These are phyloP conservation scores for Cladosporium sp. DNA, from an alignment of 2,329 filamentous ascomycete species.

Conservation along the genomic window DNA sequence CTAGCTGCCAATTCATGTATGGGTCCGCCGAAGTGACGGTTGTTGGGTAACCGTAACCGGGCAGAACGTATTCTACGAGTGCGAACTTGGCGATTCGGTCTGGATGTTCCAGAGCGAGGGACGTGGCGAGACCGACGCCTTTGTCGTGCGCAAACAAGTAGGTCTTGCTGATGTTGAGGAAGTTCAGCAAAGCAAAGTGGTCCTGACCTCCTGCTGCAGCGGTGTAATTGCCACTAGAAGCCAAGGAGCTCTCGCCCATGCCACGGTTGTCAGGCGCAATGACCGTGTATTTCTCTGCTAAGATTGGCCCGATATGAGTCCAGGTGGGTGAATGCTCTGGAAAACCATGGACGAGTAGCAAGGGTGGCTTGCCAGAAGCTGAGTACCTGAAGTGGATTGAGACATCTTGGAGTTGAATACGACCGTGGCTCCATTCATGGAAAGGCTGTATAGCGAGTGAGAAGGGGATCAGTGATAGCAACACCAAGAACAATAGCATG, in stretches of 20 bases:
- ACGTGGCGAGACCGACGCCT: slow-evolving; percentile 39
- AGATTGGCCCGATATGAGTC: slow-evolving; percentile 37
- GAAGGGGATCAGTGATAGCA: not conserved
- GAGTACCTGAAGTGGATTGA: slow-evolving; percentile 17
- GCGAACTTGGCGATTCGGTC: slow-evolving; percentile 32
- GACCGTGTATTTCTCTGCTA: slow-evolving; percentile 41
- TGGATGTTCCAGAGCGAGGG: slow-evolving; percentile 37
- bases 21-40: slow-evolving; percentile 34
- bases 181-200: slow-evolving; percentile 25
- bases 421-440: slow-evolving; percentile 12
- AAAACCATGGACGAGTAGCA: slow-evolving; percentile 15
- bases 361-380: slow-evolving; percentile 13
- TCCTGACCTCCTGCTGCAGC: slow-evolving; percentile 31
- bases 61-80: slow-evolving; percentile 39
- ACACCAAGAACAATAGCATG: too few species aligned
- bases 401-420: slow-evolving; percentile 14
- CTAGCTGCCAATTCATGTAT: slow-evolving; percentile 33
- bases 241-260: slow-evolving; percentile 30
- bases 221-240: slow-evolving; percentile 30
- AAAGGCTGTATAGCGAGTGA: slow-evolving; percentile 7
- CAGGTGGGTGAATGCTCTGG: slow-evolving; percentile 20
- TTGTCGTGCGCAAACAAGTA: slow-evolving; percentile 46
- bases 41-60: slow-evolving; percentile 40
- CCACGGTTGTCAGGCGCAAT: slow-evolving; percentile 42
- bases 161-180: slow-evolving; percentile 23